These are phyloP conservation scores for Lotus japonicus DNA, from an alignment of 306 rosid species.

Conservation along the genomic window DNA sequence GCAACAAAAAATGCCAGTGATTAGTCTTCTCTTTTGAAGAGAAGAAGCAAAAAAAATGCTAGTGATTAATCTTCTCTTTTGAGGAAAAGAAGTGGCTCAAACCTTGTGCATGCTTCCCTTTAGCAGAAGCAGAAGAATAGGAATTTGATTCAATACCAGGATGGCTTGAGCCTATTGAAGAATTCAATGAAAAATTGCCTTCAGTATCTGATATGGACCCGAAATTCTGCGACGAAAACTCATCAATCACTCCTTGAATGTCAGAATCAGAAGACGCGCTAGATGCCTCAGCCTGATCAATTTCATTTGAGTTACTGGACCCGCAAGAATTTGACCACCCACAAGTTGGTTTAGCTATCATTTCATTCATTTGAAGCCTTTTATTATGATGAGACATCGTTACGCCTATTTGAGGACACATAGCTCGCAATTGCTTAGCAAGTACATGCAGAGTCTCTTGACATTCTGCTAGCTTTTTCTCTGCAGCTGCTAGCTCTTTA, in stretches of 20 bases:
- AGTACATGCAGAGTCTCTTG: slow-evolving; percentile 82
- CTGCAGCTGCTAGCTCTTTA: slow-evolving; percentile 68
- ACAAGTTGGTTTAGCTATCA: slow-evolving; percentile 33
- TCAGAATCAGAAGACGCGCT: slow-evolving; percentile 30
- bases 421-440: slow-evolving; percentile 64
- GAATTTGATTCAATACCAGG: slow-evolving; percentile 38
- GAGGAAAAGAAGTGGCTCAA: slow-evolving; percentile 58
- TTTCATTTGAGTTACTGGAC: slow-evolving; percentile 30
- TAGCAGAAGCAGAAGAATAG: slow-evolving; percentile 37
- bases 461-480: slow-evolving; percentile 80
- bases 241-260: slow-evolving; percentile 36
- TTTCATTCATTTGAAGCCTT: slow-evolving; percentile 51
- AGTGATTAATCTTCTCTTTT: slow-evolving; percentile 39
- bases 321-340: slow-evolving; percentile 37
- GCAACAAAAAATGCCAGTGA: slow-evolving; percentile 28
- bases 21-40: slow-evolving; percentile 44
- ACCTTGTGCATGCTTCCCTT: slow-evolving; percentile 49
- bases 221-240: slow-evolving; percentile 36
- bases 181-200: slow-evolving; percentile 30
- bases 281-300: slow-evolving; percentile 45
- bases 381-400: slow-evolving; percentile 38
- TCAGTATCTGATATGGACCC: slow-evolving; percentile 44
- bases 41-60: slow-evolving; percentile 36
- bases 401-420: slow-evolving; percentile 62
- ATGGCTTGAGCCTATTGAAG: slow-evolving; percentile 34